Evolutionary conservation across 805 yeast species (phyloP).

Genomic region (Nematodospora valgi): DNA sequence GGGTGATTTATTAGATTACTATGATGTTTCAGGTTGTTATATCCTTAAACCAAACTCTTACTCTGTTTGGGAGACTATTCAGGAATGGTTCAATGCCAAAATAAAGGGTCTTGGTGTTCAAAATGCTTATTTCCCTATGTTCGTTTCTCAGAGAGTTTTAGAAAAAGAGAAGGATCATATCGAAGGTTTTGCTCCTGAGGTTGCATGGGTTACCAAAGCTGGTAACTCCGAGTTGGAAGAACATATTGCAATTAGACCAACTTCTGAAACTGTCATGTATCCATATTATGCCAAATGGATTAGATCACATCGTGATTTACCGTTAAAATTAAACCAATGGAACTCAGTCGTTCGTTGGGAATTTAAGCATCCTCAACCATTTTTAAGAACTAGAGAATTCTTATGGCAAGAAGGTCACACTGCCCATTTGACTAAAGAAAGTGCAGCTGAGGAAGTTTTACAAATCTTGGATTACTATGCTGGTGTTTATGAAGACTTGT

Average conservation of each 20-base stretch:
- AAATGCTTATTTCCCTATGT: conserved; percentile 98
- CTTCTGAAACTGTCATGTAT: conserved; percentile 99
- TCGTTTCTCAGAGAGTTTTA: conserved; percentile 85
- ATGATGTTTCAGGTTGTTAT: conserved; percentile 98
- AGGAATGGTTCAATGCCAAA: conserved; percentile 73
- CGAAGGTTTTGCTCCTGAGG: conserved; percentile 99
- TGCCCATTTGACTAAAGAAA: conserved; percentile 82
- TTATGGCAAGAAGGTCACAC: conserved; percentile 99
- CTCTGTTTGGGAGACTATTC: conserved; percentile 91
- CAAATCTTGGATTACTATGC: conserved; percentile 85
- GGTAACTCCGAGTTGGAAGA: conserved; percentile 93
- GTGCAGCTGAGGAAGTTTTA: conserved; percentile 78
- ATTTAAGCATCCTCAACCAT: conserved; percentile 99
- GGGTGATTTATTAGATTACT: conserved; percentile 98
- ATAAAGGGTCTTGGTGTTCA: conserved; percentile 89
- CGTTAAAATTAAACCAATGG: conserved; percentile 97
- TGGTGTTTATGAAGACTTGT: conserved; percentile 79
- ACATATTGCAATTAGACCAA: conserved; percentile 98
- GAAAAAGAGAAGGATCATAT: conserved; percentile 98
- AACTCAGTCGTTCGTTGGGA: conserved; percentile 99
- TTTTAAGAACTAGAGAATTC: conserved; percentile 97
- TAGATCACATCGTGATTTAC: conserved; percentile 96
- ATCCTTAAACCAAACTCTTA: conserved; percentile 96
- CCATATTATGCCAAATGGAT: conserved; percentile 99
- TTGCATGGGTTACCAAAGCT: conserved; percentile 99